A percentile compares a stretch with the other conserved stretches of the same genome.
Evolutionary conservation across 2,329 filamentous ascomycete species (phyloP).

Genomic region (Aschersonia sp.): DNA sequence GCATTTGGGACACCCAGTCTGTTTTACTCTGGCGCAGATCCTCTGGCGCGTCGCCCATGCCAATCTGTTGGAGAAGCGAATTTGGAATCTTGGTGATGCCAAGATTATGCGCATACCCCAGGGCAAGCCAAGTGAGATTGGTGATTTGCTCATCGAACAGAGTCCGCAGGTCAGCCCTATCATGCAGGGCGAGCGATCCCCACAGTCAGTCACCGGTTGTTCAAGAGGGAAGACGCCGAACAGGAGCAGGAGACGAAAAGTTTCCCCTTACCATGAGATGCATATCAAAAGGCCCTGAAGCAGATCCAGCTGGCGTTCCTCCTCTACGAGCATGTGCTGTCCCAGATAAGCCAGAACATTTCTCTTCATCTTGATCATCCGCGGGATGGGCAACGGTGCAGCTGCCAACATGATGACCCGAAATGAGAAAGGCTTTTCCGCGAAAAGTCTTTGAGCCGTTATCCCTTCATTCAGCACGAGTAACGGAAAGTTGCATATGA

Average conservation of each 20-base stretch:
- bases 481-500: constrained; percentile 23
- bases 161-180: constrained; percentile 20
- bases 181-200: background rate
- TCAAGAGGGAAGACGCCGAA: background rate
- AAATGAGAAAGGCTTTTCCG: constrained; percentile 23
- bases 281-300: constrained; percentile 31
- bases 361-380: constrained; percentile 23
- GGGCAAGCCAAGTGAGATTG: constrained; percentile 22
- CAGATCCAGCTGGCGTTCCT: constrained; percentile 25
- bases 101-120: constrained; percentile 26
- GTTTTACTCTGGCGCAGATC: constrained; percentile 6
- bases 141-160: constrained; percentile 20
- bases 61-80: constrained; percentile 4
- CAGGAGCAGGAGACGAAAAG: background rate
- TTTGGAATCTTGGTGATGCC: constrained; percentile 14
- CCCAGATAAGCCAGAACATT: constrained; percentile 22
- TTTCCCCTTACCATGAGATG: constrained; percentile 24
- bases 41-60: constrained; percentile 3
- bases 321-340: constrained; percentile 24
- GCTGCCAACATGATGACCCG: constrained; percentile 23
- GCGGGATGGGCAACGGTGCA: constrained; percentile 12
- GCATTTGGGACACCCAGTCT: constrained; percentile 8
- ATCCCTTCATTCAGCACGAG: constrained; percentile 12
- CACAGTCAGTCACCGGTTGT: background rate
- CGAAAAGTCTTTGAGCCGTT: constrained; percentile 14